Evolutionary conservation across 2,329 filamentous ascomycete genomes (phyloP).

Genomic region (Cercospora sojina): DNA sequence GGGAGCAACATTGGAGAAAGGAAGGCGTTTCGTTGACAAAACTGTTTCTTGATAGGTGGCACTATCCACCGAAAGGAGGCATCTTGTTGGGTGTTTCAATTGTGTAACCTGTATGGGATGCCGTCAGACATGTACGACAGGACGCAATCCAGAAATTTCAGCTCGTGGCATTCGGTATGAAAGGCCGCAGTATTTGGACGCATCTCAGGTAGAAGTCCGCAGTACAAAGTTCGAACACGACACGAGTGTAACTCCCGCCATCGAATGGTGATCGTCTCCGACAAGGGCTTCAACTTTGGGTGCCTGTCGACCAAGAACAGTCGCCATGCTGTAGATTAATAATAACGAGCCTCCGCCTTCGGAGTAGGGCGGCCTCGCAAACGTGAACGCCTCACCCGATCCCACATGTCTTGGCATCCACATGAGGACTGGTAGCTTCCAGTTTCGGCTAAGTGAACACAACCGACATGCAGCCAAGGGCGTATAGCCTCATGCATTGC

Average conservation of each 20-base stretch:
- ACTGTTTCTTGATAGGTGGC: neutral
- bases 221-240: neutral
- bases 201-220: neutral
- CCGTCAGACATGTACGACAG: neutral
- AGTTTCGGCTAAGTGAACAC: neutral
- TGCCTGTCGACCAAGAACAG: neutral
- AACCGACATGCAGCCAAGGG: conserved; percentile 5
- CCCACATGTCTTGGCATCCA: conserved; percentile 1
- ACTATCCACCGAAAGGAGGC: neutral
- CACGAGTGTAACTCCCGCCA: neutral
- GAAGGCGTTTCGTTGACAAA: neutral
- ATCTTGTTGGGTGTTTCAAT: neutral
- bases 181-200: neutral
- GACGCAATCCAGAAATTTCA: neutral
- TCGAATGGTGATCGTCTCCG: neutral
- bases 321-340: neutral
- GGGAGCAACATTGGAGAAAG: neutral
- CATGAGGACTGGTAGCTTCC: neutral
- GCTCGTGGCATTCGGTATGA: neutral
- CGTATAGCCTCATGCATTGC: neutral
- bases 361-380: neutral
- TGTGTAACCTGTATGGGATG: neutral
- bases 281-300: neutral
- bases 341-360: neutral
- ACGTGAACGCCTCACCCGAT: neutral